These are phyloP conservation scores for Suillus subalutaceus DNA, from an alignment of 768 basidiomycete species.

Conservation along the genomic window DNA sequence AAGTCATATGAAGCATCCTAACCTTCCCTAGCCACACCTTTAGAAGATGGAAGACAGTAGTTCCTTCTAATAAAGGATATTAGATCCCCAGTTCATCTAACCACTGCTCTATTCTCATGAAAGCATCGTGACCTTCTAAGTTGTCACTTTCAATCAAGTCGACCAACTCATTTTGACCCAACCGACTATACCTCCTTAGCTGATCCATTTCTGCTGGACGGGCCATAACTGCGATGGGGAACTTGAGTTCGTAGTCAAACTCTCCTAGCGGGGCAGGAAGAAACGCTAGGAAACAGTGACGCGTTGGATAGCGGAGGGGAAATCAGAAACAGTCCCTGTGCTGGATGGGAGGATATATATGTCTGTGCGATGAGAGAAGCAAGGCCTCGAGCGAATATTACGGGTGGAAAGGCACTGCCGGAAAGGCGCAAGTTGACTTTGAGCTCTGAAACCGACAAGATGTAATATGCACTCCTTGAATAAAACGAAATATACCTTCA, in stretches of 20 bases:
- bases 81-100: constrained; percentile 57
- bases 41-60: not conserved
- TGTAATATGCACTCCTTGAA: not conserved
- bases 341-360: constrained; percentile 71
- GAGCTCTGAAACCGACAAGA: constrained; percentile 38
- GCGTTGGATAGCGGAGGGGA: constrained; percentile 52
- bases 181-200: constrained; percentile 41
- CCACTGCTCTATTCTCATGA: constrained; percentile 52
- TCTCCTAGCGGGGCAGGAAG: constrained; percentile 46
- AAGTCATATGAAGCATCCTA: not conserved
- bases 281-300: constrained; percentile 27
- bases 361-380: constrained; percentile 63
- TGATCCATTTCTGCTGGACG: constrained; percentile 34
- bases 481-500: constrained; percentile 13
- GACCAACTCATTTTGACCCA: constrained; percentile 44
- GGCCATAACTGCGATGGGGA: constrained; percentile 59
- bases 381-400: constrained; percentile 52
- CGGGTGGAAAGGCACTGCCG: constrained; percentile 56
- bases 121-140: constrained; percentile 41
- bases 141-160: constrained; percentile 39
- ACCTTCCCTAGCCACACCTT: not conserved
- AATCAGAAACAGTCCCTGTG: constrained; percentile 62
- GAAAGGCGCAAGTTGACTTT: constrained; percentile 44
- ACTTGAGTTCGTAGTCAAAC: constrained; percentile 63
- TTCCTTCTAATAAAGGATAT: constrained; percentile 9